Conservation (phyloP, 257 asterid species). For the Lantana camara region DNA sequence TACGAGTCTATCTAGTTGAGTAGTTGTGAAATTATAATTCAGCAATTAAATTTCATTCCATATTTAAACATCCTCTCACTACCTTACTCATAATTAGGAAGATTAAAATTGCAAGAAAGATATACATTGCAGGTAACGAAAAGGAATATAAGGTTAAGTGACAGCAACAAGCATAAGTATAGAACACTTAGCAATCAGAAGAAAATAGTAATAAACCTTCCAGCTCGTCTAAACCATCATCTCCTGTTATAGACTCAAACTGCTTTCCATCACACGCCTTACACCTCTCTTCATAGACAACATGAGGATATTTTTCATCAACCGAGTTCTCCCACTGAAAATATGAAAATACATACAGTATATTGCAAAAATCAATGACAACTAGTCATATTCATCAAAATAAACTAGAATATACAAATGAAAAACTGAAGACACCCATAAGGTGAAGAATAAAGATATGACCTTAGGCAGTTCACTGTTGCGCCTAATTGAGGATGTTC, state of each 20-base stretch:
- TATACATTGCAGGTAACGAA: not conserved
- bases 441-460: constrained; percentile 18
- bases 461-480: constrained; percentile 92
- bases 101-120: not conserved
- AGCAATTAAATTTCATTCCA: no score
- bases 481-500: constrained; percentile 96
- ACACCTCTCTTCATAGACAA: constrained; percentile 93
- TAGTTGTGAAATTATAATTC: no score
- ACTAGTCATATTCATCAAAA: not conserved
- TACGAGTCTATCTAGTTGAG: not conserved
- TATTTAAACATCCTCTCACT: no score
- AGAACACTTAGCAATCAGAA: not conserved
- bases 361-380: not conserved
- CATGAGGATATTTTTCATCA: constrained; percentile 88
- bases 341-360: no score
- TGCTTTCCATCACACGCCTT: constrained; percentile 65
- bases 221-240: constrained; percentile 59
- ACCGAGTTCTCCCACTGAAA: constrained; percentile 82
- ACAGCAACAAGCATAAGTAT: constrained; percentile 3
- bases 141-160: not conserved
- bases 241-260: constrained; percentile 43
- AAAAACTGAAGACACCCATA: no score
- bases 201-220: constrained; percentile 60
- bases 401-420: not conserved
- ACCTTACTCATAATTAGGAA: not conserved